Base-by-base conservation (phyloP, 306 rosid species). In the Lathyrus oleraceus region DNA sequence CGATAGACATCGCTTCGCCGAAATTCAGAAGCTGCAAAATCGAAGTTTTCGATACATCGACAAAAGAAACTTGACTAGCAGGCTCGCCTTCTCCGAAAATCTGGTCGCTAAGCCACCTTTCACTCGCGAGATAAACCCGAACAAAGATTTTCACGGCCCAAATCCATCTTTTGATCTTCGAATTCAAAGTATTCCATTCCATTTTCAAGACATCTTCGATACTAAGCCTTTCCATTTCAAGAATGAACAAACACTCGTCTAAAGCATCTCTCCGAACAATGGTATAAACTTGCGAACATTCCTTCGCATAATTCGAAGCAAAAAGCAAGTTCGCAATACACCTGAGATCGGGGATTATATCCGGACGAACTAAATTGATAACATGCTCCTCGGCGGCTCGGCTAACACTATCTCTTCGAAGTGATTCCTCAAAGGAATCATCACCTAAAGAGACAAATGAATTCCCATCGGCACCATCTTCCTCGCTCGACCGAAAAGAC, bases 1-100 rank as follows among this genome's bases (percentile, higher is more conserved):
- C 96, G 25, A 93, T 83, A 20, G 96, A 83, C 93, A 93, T 90
- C 70, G 98, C 98, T 80, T 88, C 97, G 11, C 87, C 85, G 5
- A 93, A 93, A 78, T 90, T 90, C 79, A 93, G 80, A 78, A 93
- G 93, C 83, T 90, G 98, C 84, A 90, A 65, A 61, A 93, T 72
- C 17, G 96, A 86, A 76, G 93, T 82, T 84, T 93, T 93, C 4
- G 98, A 88, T 45, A 96, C 85, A 74, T 87, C 93, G 58, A 85
- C 86, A 73, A 93, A 93, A 78, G 90, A 93, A 72, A 40, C 78
- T 28, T 81, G 43, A 60, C 83, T 67, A 54, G 81, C 61, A 9
- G 74, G 71, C 76, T 79, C 96, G 8, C 76, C 88, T 56, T 81
- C 93, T 72, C 85, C 89, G 8, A 90, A 90, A 52, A 93, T 78